phyloP scores from a whole-genome alignment of 495 filamentous ascomycete species.

The Tuber microsphaerosporum region DNA sequence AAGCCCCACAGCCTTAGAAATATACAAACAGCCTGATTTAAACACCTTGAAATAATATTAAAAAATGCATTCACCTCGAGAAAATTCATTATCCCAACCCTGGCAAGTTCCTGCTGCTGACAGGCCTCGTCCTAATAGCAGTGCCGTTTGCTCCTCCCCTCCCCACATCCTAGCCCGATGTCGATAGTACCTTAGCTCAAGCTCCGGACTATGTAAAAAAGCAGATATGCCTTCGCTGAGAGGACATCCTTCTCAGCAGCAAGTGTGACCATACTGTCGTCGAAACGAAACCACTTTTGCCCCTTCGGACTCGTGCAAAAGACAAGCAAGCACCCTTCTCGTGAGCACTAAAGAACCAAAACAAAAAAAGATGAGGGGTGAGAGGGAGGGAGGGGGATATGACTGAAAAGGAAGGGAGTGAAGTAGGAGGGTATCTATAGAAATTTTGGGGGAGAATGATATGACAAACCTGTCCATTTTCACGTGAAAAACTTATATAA shows the following conservation, averaged over 20 bases:
- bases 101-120: not conserved
- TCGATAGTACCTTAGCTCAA: constrained; percentile 16
- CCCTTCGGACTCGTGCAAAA: constrained; percentile 11
- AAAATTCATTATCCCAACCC: not conserved
- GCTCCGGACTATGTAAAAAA: constrained; percentile 71
- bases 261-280: constrained; percentile 80
- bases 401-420: not conserved
- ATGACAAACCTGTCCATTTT: constrained; percentile 61
- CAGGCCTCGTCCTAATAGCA: not conserved
- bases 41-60: not conserved
- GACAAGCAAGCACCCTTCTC: constrained; percentile 17
- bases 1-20: not conserved
- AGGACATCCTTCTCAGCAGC: constrained; percentile 73
- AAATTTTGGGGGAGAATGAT: not conserved
- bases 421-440: not conserved
- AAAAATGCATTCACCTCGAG: not conserved
- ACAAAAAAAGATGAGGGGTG: not conserved
- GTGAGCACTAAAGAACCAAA: constrained; percentile 11
- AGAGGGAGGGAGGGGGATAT: not conserved
- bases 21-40: not conserved
- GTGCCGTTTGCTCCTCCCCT: not conserved
- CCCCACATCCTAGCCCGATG: not conserved
- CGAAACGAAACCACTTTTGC: constrained; percentile 76
- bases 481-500: constrained; percentile 77
- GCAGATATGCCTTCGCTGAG: constrained; percentile 70